Percentiles rank a stretch among this genome's conserved stretches.
phyloP scores from a whole-genome alignment of 2,329 filamentous ascomycete genomes.

The Claviceps sp. region DNA sequence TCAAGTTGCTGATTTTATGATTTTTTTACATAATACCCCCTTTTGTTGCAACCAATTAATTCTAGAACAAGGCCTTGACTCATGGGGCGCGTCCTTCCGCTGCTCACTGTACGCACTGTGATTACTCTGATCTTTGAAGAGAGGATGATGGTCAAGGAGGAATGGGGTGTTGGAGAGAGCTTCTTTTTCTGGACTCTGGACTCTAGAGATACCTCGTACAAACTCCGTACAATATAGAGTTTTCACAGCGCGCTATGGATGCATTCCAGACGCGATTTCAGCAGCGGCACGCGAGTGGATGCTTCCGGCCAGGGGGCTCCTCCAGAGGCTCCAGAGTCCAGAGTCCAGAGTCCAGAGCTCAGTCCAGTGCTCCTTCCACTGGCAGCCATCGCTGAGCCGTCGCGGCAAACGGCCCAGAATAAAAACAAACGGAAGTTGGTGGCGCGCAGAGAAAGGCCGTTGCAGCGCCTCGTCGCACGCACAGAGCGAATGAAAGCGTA shows the following conservation, averaged over 20 bases:
- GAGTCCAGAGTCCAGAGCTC: too few relatives aligned
- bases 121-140: too few relatives aligned
- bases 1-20: neutral
- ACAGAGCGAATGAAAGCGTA: neutral
- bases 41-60: neutral
- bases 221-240: too few relatives aligned
- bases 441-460: neutral
- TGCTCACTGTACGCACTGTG: too few relatives aligned
- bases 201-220: too few relatives aligned
- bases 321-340: too few relatives aligned
- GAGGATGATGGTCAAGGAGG: too few relatives aligned
- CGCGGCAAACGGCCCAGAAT: neutral
- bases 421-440: neutral
- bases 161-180: too few relatives aligned
- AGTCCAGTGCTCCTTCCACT: neutral
- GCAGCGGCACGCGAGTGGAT: neutral
- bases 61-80: neutral
- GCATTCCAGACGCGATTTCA: too few relatives aligned
- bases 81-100: too few relatives aligned
- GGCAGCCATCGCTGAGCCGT: neutral
- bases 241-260: too few relatives aligned
- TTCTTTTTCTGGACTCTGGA: too few relatives aligned
- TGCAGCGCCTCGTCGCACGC: neutral
- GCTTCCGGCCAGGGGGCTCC: neutral
- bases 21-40: slow-evolving; percentile 1